phyloP scores from a whole-genome alignment of 2,329 filamentous ascomycete genomes.

The Pseudogymnoascus sp. region DNA sequence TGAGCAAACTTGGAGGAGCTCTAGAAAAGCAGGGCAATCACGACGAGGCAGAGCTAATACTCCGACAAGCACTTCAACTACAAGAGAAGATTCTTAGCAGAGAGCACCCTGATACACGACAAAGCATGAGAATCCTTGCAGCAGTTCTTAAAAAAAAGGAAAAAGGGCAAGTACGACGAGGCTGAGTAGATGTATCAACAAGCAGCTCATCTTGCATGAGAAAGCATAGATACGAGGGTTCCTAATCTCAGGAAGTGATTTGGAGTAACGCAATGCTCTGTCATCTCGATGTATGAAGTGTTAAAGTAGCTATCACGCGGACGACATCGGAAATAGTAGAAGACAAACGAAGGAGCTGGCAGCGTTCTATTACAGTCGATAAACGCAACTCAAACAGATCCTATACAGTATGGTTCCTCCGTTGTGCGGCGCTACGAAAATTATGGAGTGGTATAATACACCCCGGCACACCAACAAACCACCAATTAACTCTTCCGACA shows the following conservation, averaged over 20 bases:
- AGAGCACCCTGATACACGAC: constrained; percentile 8
- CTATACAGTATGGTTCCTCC: neutral
- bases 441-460: neutral
- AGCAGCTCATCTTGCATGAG: neutral
- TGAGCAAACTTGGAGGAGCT: neutral
- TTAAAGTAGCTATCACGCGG: neutral
- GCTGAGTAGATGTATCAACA: neutral
- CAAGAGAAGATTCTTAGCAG: neutral
- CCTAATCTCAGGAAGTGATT: neutral
- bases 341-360: neutral
- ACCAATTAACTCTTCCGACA: neutral
- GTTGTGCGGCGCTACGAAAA: neutral
- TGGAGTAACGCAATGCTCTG: neutral
- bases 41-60: neutral
- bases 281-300: neutral
- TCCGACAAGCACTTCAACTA: neutral
- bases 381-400: neutral
- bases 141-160: too few relatives aligned
- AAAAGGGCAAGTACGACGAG: too few relatives aligned
- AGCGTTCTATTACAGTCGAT: neutral
- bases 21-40: neutral
- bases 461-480: neutral
- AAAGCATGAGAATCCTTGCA: constrained; percentile 11
- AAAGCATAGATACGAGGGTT: neutral
- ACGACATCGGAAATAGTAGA: neutral